A percentile compares a stretch with the other conserved stretches of the same genome.
These are phyloP conservation scores for Psilocybe cubensis DNA, from an alignment of 768 basidiomycete species.

Conservation along the genomic window DNA sequence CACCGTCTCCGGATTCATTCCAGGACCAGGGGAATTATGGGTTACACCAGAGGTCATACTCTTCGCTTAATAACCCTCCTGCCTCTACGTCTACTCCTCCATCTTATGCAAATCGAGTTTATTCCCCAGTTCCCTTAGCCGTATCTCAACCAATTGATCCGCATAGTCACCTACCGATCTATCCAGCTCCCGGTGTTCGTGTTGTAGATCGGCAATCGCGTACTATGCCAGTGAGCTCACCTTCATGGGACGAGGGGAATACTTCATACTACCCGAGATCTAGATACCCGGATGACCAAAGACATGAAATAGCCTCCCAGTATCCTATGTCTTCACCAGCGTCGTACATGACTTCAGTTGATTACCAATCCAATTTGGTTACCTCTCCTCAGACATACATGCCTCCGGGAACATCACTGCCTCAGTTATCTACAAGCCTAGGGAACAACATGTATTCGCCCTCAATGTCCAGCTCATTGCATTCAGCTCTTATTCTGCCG, in stretches of 20 bases:
- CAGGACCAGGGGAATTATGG: conserved; percentile 13
- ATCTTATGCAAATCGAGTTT: conserved; percentile 1
- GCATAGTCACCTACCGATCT: conserved; percentile 1
- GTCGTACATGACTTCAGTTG: background rate
- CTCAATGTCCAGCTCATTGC: conserved; percentile 7
- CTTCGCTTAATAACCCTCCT: background rate
- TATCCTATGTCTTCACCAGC: conserved; percentile 4
- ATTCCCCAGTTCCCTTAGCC: background rate
- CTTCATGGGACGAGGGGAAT: conserved; percentile 2
- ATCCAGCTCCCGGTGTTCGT: background rate
- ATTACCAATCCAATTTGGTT: background rate
- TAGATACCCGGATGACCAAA: conserved; percentile 6
- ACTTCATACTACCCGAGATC: conserved; percentile 2
- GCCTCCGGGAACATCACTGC: background rate
- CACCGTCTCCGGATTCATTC: conserved; percentile 24
- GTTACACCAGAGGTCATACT: conserved; percentile 12
- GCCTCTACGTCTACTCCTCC: background rate
- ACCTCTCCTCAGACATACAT: background rate
- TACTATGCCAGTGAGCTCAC: background rate
- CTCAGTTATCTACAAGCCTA: conserved; percentile 3
- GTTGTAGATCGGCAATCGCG: background rate
- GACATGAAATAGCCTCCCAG: background rate
- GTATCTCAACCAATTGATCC: background rate
- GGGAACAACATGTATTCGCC: conserved; percentile 5
- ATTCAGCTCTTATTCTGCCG: conserved; percentile 6